Percentiles rank a stretch among this genome's conserved stretches.
These are phyloP conservation scores for Naegleria lovaniensis DNA, from an alignment of 208 protist species.

Conservation along the genomic window DNA sequence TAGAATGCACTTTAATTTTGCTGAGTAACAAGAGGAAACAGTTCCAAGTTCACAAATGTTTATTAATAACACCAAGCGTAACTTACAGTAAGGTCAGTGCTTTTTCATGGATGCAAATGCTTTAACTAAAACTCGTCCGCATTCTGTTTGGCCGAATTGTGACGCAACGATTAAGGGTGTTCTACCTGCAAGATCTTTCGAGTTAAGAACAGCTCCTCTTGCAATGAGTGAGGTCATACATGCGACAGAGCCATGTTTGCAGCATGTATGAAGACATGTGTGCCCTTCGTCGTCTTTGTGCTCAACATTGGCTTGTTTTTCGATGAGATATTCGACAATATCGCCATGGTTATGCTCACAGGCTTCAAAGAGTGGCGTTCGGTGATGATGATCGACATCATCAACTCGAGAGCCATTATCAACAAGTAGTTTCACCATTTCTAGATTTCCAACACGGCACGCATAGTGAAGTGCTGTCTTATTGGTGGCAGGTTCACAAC, in stretches of 20 bases:
- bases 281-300: background rate
- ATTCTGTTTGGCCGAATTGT: background rate
- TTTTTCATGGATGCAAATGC: background rate
- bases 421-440: background rate
- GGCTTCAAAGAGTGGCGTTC: constrained; percentile 29
- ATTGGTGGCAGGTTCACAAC: background rate
- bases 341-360: background rate
- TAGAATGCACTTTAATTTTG: too few species aligned
- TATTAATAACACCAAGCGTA: too few species aligned
- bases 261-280: background rate
- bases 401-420: background rate
- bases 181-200: background rate
- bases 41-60: too few species aligned
- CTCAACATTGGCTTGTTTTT: background rate
- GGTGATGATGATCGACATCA: background rate
- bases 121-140: constrained; percentile 15
- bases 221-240: background rate
- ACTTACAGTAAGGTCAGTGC: too few species aligned
- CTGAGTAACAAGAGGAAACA: too few species aligned
- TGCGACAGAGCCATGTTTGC: background rate
- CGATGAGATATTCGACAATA: background rate
- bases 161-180: constrained; percentile 23
- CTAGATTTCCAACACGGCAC: background rate
- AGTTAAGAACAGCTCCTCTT: background rate
- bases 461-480: constrained; percentile 23